phyloP scores from a whole-genome alignment of 1,284 basidiomycete genomes.

The Anthracocystis walkeri region DNA sequence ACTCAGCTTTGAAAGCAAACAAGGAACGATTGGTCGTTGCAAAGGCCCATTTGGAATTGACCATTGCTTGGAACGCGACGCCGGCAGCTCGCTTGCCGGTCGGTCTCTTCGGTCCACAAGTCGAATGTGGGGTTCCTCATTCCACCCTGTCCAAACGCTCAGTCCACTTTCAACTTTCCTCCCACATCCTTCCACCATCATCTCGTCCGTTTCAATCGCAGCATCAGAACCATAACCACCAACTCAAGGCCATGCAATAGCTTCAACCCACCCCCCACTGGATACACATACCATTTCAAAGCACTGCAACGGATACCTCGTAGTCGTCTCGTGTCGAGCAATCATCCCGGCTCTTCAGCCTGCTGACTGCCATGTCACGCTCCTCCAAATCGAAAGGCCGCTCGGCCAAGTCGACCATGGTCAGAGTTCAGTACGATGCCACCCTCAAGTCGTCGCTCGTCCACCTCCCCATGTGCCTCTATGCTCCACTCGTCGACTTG shows the following conservation, averaged over 20 bases:
- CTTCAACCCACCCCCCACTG: background rate
- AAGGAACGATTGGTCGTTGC: no score
- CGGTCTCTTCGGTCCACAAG: constrained; percentile 6
- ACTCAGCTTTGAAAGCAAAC: background rate
- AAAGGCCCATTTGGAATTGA: background rate
- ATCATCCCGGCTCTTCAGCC: background rate
- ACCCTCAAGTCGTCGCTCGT: constrained; percentile 64
- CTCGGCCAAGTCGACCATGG: constrained; percentile 46
- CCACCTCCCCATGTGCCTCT: constrained; percentile 65
- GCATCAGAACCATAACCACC: background rate
- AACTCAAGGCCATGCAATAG: constrained; percentile 3
- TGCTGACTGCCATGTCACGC: constrained; percentile 28
- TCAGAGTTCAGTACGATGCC: constrained; percentile 56
- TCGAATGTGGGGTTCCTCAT: constrained; percentile 18
- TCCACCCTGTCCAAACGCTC: constrained; percentile 4
- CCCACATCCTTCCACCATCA: constrained; percentile 1
- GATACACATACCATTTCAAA: background rate
- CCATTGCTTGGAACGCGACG: background rate
- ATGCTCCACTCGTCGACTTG: constrained; percentile 63
- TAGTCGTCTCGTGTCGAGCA: background rate
- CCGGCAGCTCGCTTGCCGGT: constrained; percentile 16
- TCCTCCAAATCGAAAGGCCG: constrained; percentile 40
- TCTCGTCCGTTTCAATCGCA: background rate
- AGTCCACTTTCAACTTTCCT: constrained; percentile 12
- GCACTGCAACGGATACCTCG: background rate